These are phyloP conservation scores for Syzygium grande DNA, from an alignment of 345 rosid genomes.

Conservation along the genomic window DNA sequence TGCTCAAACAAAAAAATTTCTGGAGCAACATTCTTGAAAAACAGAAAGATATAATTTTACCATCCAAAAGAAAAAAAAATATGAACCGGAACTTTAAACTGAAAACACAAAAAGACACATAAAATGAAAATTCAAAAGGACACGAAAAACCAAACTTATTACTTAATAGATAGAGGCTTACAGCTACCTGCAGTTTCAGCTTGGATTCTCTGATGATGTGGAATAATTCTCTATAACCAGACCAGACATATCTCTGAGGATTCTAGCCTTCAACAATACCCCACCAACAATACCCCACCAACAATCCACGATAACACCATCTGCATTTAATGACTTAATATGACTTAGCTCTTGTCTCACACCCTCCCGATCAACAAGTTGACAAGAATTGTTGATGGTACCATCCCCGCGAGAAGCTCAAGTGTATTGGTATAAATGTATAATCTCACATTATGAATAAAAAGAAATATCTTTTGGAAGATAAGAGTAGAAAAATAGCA, in stretches of 20 bases:
- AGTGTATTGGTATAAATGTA: constrained; percentile 3
- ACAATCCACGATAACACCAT: constrained; percentile 81
- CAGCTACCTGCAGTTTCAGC: constrained; percentile 68
- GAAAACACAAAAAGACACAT: not conserved
- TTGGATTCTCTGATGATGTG: constrained; percentile 68
- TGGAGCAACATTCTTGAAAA: not conserved
- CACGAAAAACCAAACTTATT: not conserved
- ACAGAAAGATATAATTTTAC: not conserved
- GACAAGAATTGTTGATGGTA: constrained; percentile 60
- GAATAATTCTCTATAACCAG: constrained; percentile 85
- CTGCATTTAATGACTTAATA: constrained; percentile 66
- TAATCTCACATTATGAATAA: not conserved
- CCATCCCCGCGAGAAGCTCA: constrained; percentile 40
- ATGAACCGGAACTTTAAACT: not conserved
- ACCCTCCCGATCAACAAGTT: constrained; percentile 66
- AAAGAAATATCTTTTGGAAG: not conserved
- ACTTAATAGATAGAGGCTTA: not conserved
- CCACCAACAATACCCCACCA: constrained; percentile 99
- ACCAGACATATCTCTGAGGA: constrained; percentile 89
- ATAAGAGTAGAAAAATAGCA: not conserved
- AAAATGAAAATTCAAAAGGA: not conserved
- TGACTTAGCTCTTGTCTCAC: constrained; percentile 63
- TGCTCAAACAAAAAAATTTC: not conserved
- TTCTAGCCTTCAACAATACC: constrained; percentile 88
- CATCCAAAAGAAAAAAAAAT: not conserved